These are phyloP conservation scores for Phytopythium cucurbitacearum DNA, from an alignment of 352 stramenopile species.

Conservation along the genomic window DNA sequence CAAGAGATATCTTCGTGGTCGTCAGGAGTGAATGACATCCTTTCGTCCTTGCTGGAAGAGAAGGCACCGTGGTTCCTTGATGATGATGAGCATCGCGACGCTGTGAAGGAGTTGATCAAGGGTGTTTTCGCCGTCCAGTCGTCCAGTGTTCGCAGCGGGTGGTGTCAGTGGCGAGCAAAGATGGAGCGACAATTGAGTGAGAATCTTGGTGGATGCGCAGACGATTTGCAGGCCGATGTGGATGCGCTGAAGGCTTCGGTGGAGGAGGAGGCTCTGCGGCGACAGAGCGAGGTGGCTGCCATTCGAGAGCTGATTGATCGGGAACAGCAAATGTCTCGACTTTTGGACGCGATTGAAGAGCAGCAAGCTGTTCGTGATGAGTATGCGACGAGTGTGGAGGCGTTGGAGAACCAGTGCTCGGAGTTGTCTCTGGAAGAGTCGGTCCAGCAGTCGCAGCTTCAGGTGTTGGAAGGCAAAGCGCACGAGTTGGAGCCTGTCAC, in stretches of 20 bases:
- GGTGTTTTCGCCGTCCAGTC: constrained; percentile 42
- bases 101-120: constrained; percentile 30
- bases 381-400: constrained; percentile 47
- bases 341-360: constrained; percentile 78
- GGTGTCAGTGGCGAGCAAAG: constrained; percentile 55
- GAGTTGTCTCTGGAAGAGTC: constrained; percentile 63
- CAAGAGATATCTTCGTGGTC: constrained; percentile 53
- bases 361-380: constrained; percentile 64
- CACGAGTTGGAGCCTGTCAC: constrained; percentile 44
- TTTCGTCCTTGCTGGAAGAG: constrained; percentile 41
- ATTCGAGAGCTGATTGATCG: constrained; percentile 67
- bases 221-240: constrained; percentile 40
- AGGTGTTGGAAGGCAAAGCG: constrained; percentile 43
- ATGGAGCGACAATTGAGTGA: constrained; percentile 46
- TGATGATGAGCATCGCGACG: constrained; percentile 25
- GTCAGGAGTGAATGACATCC: constrained; percentile 30
- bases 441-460: constrained; percentile 55
- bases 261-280: constrained; percentile 26
- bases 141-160: constrained; percentile 46
- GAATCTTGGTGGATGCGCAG: constrained; percentile 28
- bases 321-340: constrained; percentile 59
- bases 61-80: constrained; percentile 41
- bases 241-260: constrained; percentile 34
- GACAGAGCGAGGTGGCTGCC: constrained; percentile 46
- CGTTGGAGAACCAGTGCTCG: constrained; percentile 54